These are phyloP conservation scores for Sapria himalayana DNA, from an alignment of 345 rosid genomes.

Conservation along the genomic window DNA sequence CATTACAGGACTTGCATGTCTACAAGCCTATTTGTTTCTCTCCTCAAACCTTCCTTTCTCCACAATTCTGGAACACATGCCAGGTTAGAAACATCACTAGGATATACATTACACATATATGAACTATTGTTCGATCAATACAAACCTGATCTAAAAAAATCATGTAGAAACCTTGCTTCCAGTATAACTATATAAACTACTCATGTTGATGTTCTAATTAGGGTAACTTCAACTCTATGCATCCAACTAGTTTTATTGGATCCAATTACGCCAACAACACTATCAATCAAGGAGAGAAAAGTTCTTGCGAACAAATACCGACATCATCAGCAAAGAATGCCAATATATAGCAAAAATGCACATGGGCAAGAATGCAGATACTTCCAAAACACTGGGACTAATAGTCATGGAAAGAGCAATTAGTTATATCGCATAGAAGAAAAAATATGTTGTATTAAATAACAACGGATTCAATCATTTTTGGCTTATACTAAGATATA, in stretches of 20 bases:
- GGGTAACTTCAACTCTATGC: conserved; percentile 25
- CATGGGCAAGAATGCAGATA: conserved; percentile 58
- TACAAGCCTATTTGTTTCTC: conserved; percentile 38
- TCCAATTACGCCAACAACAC: conserved; percentile 24
- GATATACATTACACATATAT: no score
- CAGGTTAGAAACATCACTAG: conserved; percentile 25
- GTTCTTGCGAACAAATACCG: conserved; percentile 25
- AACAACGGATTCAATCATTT: no score
- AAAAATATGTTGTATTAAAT: no score
- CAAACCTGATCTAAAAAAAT: conserved; percentile 4
- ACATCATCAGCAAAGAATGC: conserved; percentile 13
- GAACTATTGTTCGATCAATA: no score
- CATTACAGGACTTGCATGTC: conserved; percentile 25
- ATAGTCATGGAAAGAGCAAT: conserved; percentile 72
- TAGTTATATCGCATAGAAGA: conserved; percentile 63
- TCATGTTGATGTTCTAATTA: conserved; percentile 5
- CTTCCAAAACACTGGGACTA: conserved; percentile 51
- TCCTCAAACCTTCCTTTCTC: conserved; percentile 34
- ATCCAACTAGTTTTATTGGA: conserved; percentile 20
- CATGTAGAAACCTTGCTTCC: no score
- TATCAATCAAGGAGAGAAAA: conserved; percentile 25
- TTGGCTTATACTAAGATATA: no score
- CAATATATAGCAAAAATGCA: conserved; percentile 40
- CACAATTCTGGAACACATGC: conserved; percentile 49
- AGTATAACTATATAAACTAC: conserved; percentile 4